Percentiles rank a stretch among this genome's conserved stretches.
These are phyloP conservation scores for Tuber aestivum DNA, from an alignment of 495 filamentous ascomycete species.

Conservation along the genomic window DNA sequence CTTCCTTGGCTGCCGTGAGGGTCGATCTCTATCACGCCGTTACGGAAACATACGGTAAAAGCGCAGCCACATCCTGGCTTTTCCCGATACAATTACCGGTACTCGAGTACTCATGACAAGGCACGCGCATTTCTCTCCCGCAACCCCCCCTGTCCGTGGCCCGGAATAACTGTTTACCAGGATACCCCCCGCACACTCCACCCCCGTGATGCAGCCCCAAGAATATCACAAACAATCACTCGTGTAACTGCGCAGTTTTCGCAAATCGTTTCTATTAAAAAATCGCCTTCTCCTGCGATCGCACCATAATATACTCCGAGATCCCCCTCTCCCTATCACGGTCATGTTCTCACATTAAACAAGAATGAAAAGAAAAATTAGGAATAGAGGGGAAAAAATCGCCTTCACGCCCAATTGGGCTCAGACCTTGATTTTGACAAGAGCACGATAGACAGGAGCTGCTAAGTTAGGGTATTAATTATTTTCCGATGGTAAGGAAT, in stretches of 20 bases:
- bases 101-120: too few relatives aligned
- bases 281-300: background rate
- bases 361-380: background rate
- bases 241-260: background rate
- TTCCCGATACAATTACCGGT: too few relatives aligned
- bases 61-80: too few relatives aligned
- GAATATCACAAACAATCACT: background rate
- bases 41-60: too few relatives aligned
- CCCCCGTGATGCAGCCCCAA: background rate
- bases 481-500: slow-evolving; percentile 91
- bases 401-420: background rate
- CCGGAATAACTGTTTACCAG: background rate
- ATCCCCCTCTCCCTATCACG: background rate
- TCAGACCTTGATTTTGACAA: background rate
- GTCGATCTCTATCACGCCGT: too few relatives aligned
- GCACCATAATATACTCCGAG: background rate
- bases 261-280: background rate
- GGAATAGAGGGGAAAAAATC: background rate
- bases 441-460: background rate
- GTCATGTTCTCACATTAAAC: background rate
- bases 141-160: background rate
- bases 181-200: background rate
- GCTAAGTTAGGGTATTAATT: slow-evolving; percentile 21
- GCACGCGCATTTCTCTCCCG: background rate
- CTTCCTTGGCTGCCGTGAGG: too few relatives aligned